These are phyloP conservation scores for Phytophthora quininea DNA, from an alignment of 352 stramenopile genomes.

Conservation along the genomic window DNA sequence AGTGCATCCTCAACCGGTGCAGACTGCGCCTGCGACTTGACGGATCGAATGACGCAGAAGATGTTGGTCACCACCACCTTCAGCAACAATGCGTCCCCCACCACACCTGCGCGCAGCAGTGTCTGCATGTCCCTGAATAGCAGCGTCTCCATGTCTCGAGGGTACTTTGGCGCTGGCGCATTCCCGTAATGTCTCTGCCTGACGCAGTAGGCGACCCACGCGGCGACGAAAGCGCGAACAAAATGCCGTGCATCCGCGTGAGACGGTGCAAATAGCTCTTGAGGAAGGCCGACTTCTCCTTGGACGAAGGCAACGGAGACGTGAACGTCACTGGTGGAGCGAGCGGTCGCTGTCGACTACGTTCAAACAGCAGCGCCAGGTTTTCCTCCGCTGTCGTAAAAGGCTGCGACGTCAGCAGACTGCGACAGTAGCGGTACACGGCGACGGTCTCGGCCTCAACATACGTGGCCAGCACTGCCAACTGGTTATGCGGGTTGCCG, in stretches of 20 bases:
- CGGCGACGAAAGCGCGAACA: slow-evolving; percentile 68
- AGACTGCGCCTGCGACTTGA: slow-evolving; percentile 24
- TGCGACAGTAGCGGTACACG: slow-evolving; percentile 91
- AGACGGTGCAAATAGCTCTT: slow-evolving; percentile 90
- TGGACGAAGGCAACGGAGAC: slow-evolving; percentile 45
- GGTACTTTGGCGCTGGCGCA: slow-evolving; percentile 42
- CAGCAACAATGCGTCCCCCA: slow-evolving; percentile 51
- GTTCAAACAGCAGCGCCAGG: slow-evolving; percentile 88
- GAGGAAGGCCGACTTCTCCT: slow-evolving; percentile 84
- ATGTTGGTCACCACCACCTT: slow-evolving; percentile 83
- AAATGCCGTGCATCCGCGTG: slow-evolving; percentile 83
- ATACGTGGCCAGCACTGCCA: slow-evolving; percentile 86
- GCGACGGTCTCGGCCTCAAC: slow-evolving; percentile 90
- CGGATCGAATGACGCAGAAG: slow-evolving; percentile 65
- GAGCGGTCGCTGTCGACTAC: slow-evolving; percentile 76
- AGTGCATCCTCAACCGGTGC: slow-evolving; percentile 51
- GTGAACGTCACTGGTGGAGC: slow-evolving; percentile 48
- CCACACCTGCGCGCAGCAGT: slow-evolving; percentile 18
- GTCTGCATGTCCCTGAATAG: slow-evolving; percentile 65
- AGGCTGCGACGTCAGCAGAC: slow-evolving; percentile 80
- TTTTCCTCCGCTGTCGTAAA: slow-evolving; percentile 91
- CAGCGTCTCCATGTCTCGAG: slow-evolving; percentile 70
- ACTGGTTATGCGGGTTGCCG: slow-evolving; percentile 87
- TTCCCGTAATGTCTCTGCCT: not conserved
- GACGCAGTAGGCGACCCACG: slow-evolving; percentile 21